These are phyloP conservation scores for Calonectria montana DNA, from an alignment of 2,329 filamentous ascomycete species.

Conservation along the genomic window DNA sequence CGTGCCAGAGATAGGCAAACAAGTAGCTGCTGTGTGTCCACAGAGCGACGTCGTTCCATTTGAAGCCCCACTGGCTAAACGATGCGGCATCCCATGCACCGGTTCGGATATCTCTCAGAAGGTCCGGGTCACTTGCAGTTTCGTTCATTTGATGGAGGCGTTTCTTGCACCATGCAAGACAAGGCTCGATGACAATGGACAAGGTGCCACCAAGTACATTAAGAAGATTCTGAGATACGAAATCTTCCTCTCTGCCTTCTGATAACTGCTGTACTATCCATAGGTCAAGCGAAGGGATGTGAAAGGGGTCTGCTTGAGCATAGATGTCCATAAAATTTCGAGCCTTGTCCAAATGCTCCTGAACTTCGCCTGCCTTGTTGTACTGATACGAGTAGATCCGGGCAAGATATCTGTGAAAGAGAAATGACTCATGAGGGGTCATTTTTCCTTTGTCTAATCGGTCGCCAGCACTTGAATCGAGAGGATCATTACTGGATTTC, in stretches of 20 bases:
- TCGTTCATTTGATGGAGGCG: not conserved
- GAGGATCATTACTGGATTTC: not conserved
- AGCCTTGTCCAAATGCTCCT: conserved; percentile 3
- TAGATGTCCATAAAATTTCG: not conserved
- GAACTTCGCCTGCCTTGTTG: not conserved
- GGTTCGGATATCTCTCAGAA: not conserved
- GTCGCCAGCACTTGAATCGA: not conserved
- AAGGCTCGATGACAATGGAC: not conserved
- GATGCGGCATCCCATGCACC: not conserved
- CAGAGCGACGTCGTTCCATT: not conserved
- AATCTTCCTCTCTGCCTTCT: not conserved
- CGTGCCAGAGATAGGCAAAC: not conserved
- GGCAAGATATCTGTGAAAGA: not conserved
- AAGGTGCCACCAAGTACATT: not conserved
- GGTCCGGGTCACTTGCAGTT: no score
- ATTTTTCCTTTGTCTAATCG: not conserved
- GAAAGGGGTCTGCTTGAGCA: not conserved
- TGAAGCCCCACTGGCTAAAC: not conserved
- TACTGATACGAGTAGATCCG: not conserved
- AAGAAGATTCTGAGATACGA: not conserved
- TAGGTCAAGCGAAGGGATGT: not conserved
- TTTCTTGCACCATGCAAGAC: conserved; percentile 5
- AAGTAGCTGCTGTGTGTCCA: not conserved
- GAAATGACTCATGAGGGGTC: not conserved
- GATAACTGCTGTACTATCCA: not conserved